A percentile compares a stretch with the other conserved stretches of the same genome.
These are phyloP conservation scores for Neurospora africana DNA, from an alignment of 495 filamentous ascomycete genomes.

Conservation along the genomic window DNA sequence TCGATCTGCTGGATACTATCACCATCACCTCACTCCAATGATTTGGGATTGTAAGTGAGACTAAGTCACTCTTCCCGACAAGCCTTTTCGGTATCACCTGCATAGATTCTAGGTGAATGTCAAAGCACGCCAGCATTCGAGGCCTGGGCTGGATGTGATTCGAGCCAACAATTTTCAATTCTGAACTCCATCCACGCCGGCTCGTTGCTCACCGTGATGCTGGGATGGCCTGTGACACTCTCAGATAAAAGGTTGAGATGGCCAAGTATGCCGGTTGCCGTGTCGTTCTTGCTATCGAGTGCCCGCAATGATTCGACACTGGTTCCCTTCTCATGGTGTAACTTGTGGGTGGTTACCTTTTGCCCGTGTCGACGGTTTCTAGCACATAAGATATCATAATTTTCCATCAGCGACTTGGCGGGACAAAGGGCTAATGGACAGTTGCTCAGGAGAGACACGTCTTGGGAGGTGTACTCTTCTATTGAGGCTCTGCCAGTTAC, in stretches of 20 bases:
- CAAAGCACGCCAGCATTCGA: background rate
- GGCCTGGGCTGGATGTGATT: background rate
- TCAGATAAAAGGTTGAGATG: background rate
- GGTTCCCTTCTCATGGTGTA: background rate
- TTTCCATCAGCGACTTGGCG: background rate
- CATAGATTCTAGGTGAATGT: background rate
- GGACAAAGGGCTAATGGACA: background rate
- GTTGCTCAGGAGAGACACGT: background rate
- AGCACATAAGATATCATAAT: background rate
- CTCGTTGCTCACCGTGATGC: background rate
- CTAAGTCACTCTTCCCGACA: background rate
- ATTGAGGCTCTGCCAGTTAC: background rate
- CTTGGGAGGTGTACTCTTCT: background rate
- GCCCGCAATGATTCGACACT: background rate
- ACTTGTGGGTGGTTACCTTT: background rate
- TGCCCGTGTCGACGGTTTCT: background rate
- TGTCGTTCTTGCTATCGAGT: background rate
- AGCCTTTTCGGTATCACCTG: background rate
- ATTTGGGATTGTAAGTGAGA: background rate
- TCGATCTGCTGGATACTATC: background rate
- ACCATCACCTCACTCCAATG: background rate
- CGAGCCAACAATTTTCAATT: background rate
- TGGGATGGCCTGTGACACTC: background rate
- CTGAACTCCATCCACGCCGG: background rate
- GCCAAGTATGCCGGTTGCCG: background rate